A percentile compares a stretch with the other conserved stretches of the same genome.
Evolutionary conservation across 2,329 filamentous ascomycete genomes (phyloP).

Genomic region (Aspergillus pseudoviridinutans): DNA sequence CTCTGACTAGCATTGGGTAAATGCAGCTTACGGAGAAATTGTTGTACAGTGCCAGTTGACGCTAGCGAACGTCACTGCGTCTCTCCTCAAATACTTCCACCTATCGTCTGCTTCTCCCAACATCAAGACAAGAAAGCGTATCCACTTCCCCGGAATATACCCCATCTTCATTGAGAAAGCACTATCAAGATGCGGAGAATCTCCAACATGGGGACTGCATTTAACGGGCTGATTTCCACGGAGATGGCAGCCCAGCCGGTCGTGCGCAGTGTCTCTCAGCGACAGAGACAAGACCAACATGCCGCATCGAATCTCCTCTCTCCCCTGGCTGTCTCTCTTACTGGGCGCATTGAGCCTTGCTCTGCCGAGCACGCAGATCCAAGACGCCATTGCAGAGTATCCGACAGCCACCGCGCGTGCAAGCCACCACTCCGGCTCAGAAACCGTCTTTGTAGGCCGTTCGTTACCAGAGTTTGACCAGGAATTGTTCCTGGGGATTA

Average conservation of each 20-base stretch:
- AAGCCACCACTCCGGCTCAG: background rate
- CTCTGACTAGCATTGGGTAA: background rate
- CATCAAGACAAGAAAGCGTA: background rate
- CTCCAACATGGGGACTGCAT: background rate
- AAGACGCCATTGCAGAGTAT: background rate
- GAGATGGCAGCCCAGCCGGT: background rate
- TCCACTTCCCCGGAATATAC: background rate
- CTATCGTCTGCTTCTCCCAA: conserved; percentile 8
- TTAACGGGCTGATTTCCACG: background rate
- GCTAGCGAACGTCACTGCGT: background rate
- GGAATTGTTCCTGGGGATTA: conserved; percentile 28
- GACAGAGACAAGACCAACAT: background rate
- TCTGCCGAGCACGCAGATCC: background rate
- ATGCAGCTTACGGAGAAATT: conserved; percentile 9
- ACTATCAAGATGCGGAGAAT: background rate
- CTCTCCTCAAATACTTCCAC: conserved; percentile 13
- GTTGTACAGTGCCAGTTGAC: background rate
- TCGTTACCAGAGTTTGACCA: conserved; percentile 24
- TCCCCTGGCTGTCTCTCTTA: conserved; percentile 1
- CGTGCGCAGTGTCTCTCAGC: background rate
- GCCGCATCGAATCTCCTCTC: background rate
- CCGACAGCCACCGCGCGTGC: background rate
- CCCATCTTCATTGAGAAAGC: background rate
- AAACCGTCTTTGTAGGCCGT: conserved; percentile 24
- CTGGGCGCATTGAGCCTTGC: background rate